phyloP scores from a whole-genome alignment of 108 stramenopile genomes.

The Cylindrotheca fusiformis region DNA sequence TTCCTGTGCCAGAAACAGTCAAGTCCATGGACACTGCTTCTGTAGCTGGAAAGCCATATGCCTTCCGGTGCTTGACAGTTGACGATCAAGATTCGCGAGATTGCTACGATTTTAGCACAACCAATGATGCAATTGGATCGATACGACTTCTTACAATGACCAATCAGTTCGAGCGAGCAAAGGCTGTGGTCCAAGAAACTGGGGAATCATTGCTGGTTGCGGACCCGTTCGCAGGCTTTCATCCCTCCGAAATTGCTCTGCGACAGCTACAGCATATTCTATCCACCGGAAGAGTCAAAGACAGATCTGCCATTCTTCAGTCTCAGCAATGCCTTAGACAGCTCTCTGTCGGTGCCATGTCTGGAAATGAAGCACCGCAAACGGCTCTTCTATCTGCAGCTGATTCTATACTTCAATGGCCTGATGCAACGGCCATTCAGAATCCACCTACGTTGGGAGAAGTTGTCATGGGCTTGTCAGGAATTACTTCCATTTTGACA shows the following conservation, averaged over 20 bases:
- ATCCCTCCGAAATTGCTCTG: constrained; percentile 52
- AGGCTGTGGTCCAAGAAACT: constrained; percentile 23
- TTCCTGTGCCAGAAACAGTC: constrained; percentile 23
- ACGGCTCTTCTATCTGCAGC: constrained; percentile 41
- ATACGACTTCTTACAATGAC: constrained; percentile 42
- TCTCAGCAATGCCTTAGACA: constrained; percentile 31
- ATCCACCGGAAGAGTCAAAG: constrained; percentile 22
- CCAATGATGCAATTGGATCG: constrained; percentile 24
- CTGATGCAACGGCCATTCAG: constrained; percentile 12
- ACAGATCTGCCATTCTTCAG: constrained; percentile 31
- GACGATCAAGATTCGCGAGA: not conserved
- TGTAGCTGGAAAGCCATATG: constrained; percentile 13
- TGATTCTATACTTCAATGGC: constrained; percentile 50
- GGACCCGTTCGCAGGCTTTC: constrained; percentile 43
- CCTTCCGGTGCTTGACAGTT: constrained; percentile 24
- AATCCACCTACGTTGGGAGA: constrained; percentile 19
- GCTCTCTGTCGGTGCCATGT: constrained; percentile 23
- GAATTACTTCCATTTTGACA: constrained; percentile 24
- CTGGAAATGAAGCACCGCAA: constrained; percentile 10
- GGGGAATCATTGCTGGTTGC: constrained; percentile 19
- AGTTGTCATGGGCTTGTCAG: constrained; percentile 37
- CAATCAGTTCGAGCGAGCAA: constrained; percentile 45
- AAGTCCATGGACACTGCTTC: constrained; percentile 9
- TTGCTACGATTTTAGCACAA: not conserved
- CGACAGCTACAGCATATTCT: constrained; percentile 44